These are phyloP conservation scores for Elongisporangium senticosum DNA, from an alignment of 352 stramenopile genomes.

Conservation along the genomic window DNA sequence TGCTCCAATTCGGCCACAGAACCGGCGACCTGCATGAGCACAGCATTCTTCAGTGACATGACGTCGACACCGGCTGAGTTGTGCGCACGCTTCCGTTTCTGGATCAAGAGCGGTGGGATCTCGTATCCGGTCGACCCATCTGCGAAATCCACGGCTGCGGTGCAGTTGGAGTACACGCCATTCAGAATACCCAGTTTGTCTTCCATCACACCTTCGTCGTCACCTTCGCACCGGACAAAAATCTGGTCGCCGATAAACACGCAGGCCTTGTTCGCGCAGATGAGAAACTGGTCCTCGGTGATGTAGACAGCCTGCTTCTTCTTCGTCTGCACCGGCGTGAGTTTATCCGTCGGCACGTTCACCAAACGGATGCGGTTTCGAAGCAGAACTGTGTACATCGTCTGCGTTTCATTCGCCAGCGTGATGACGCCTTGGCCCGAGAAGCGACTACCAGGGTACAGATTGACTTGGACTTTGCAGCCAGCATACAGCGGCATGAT, in stretches of 20 bases:
- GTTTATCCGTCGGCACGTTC: conserved; percentile 61
- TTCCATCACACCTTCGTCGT: conserved; percentile 41
- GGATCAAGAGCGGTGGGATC: conserved; percentile 46
- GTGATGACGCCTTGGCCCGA: conserved; percentile 56
- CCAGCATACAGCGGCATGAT: conserved; percentile 52
- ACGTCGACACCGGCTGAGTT: conserved; percentile 47
- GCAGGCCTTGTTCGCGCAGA: conserved; percentile 53
- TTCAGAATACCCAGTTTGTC: conserved; percentile 70
- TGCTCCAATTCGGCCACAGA: conserved; percentile 10
- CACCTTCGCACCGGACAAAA: conserved; percentile 54
- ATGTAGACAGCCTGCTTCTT: conserved; percentile 48
- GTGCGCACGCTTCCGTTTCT: conserved; percentile 37
- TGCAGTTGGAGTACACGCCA: conserved; percentile 72
- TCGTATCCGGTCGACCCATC: conserved; percentile 74
- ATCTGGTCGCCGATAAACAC: conserved; percentile 79
- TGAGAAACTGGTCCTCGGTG: conserved; percentile 66
- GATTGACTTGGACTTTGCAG: conserved; percentile 62
- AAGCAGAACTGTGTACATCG: conserved; percentile 55
- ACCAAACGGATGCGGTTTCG: conserved; percentile 62
- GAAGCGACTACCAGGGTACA: conserved; percentile 71
- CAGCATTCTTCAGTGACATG: conserved; percentile 66
- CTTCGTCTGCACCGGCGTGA: conserved; percentile 54
- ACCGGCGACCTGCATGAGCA: conserved; percentile 52
- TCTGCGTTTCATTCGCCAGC: conserved; percentile 27
- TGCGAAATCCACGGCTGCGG: conserved; percentile 66